Evolutionary conservation across 192 early-diverging fungal genomes (phyloP), one percentile per base, ranked within the genome.

Genomic region (Backusella psychrophila): DNA sequence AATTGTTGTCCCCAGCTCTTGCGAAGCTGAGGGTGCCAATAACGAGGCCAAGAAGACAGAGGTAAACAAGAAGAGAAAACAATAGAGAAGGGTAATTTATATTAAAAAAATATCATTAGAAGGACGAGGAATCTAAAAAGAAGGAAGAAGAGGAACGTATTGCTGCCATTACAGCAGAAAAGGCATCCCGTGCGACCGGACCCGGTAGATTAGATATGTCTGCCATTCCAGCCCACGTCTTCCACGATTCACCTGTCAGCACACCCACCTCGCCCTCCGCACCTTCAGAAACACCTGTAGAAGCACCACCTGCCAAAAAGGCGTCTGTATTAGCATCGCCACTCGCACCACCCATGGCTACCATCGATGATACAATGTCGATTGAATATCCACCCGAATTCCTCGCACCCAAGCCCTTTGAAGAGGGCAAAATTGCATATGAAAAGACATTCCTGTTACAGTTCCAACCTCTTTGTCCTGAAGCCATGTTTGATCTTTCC

Each of bases 391-490:
- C 86, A 65, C 73, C 84, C 23, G 69, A 81, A 68, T 83, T 91
- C 34, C 87, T 87, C 67, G 86, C 88, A 35, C 91, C 90, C 26
- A 79, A 87, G 23, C 66, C 76, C 1, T 82, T 86, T 4, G 78
- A 75, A 6, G 80, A 89, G 36, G 88, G 90, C 65, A 91, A 91
- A 63, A 90, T 90, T 75, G 85, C 86, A 73, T 96, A 94, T 73
- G 85, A 89, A 52, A 85, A 87, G 34, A 89, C 84, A 72, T 97
- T 97, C 82, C 85, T 97, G 79, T 87, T 94, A 85, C 91, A 91
- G 77, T 96, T 95, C 84, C 87, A 83, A 71, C 75, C 76, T 6
- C 80, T 93, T 52, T 91, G 90, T 82, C 85, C 80, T 26, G 86
- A 92, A 42, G 84, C 89, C 70, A 92, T 91, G 14, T 75, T 86